Percentiles rank a stretch among this genome's conserved stretches.
Evolutionary conservation across 2,329 filamentous ascomycete genomes (phyloP).

Genomic region (Beauveria pseudobassiana): DNA sequence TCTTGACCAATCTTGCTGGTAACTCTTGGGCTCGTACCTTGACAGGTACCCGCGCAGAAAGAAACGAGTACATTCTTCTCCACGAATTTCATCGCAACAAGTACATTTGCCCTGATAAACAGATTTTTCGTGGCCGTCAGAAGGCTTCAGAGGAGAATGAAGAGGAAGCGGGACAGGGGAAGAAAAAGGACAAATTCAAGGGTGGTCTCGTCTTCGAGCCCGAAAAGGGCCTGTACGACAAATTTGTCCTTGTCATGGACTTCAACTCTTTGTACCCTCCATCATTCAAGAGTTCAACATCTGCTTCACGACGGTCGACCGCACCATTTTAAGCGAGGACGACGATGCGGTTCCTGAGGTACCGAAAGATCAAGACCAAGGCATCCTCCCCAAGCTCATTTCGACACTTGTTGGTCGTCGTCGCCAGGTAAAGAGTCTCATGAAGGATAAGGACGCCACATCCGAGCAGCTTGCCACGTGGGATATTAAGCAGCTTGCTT

Average conservation of each 20-base stretch:
- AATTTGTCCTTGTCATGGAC: slow-evolving; percentile 98
- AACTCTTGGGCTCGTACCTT: slow-evolving; percentile 97
- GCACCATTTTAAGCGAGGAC: slow-evolving; percentile 59
- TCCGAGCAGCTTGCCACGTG: slow-evolving; percentile 83
- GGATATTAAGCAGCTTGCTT: slow-evolving; percentile 95
- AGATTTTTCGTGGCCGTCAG: slow-evolving; percentile 66
- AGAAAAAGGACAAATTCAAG: slow-evolving; percentile 99
- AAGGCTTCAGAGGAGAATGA: slow-evolving; percentile 67
- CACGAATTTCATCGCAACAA: slow-evolving; percentile 96
- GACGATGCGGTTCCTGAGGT: slow-evolving; percentile 88
- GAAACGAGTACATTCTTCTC: slow-evolving; percentile 97
- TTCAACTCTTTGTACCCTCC: slow-evolving; percentile 97
- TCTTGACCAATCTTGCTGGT: slow-evolving; percentile 90
- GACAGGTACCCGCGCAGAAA: slow-evolving; percentile 90
- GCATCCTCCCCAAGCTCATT: slow-evolving; percentile 85
- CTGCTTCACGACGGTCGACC: slow-evolving; percentile 95
- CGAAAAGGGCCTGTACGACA: slow-evolving; percentile 95
- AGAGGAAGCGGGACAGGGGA: slow-evolving; percentile 64
- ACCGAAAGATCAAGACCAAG: slow-evolving; percentile 67
- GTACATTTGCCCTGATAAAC: slow-evolving; percentile 96
- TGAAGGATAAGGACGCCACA: slow-evolving; percentile 89
- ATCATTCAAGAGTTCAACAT: slow-evolving; percentile 99
- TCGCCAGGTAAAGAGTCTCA: slow-evolving; percentile 87
- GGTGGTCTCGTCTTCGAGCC: slow-evolving; percentile 97
- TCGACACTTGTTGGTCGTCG: slow-evolving; percentile 82